Percentiles rank a stretch among this genome's conserved stretches.
These are phyloP conservation scores for Boletus semigastroideus DNA, from an alignment of 1,284 basidiomycete genomes.

Conservation along the genomic window DNA sequence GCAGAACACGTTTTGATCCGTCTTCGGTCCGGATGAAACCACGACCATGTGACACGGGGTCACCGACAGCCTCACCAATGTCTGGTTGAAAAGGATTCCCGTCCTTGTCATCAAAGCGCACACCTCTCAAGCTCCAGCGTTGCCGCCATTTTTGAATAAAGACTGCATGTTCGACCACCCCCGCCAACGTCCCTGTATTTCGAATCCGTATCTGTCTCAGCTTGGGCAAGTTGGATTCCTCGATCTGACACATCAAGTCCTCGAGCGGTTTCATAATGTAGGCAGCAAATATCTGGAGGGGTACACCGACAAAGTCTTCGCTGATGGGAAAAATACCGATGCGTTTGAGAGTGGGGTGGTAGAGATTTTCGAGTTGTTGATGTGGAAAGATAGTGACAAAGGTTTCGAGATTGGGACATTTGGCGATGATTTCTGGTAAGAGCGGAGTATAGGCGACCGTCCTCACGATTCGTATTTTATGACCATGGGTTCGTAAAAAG, in stretches of 20 bases:
- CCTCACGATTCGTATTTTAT: constrained; percentile 40
- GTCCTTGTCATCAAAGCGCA: constrained; percentile 40
- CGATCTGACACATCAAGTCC: constrained; percentile 37
- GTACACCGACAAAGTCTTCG: constrained; percentile 30
- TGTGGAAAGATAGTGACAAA: constrained; percentile 38
- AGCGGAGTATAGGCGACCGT: constrained; percentile 34
- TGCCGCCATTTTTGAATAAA: constrained; percentile 39
- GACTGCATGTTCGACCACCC: constrained; percentile 32
- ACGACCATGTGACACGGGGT: background rate
- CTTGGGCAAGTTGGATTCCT: constrained; percentile 37
- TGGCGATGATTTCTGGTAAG: constrained; percentile 36
- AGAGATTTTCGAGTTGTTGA: constrained; percentile 32
- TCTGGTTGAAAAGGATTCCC: constrained; percentile 33
- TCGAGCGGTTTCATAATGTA: constrained; percentile 41
- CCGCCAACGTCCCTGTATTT: constrained; percentile 38
- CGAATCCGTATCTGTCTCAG: constrained; percentile 39
- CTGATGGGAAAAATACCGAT: constrained; percentile 37
- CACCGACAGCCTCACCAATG: constrained; percentile 7
- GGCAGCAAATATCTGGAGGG: constrained; percentile 29
- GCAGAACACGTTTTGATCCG: background rate
- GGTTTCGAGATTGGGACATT: constrained; percentile 40
- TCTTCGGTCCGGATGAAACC: background rate
- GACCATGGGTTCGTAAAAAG: constrained; percentile 41
- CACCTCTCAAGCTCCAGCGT: constrained; percentile 36
- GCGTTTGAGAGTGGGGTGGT: constrained; percentile 29